Evolutionary conservation across 805 yeast genomes (phyloP).

Genomic region (Pichia californica): DNA sequence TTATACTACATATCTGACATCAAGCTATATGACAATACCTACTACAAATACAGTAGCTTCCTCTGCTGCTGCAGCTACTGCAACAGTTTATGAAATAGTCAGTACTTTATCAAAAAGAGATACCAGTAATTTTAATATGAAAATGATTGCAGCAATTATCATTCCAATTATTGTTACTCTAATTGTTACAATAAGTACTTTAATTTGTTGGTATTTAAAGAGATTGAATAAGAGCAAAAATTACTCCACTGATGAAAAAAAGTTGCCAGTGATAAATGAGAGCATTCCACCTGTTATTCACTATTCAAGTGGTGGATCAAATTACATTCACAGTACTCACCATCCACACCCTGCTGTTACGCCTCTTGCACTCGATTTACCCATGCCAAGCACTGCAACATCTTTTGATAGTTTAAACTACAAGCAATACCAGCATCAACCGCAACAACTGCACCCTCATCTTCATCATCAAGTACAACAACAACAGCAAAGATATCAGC

Average conservation of each 20-base stretch:
- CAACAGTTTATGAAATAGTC: background rate
- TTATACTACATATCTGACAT: no score
- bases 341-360: background rate
- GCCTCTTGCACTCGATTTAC: background rate
- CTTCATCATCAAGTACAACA: no score
- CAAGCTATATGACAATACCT: no score
- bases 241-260: background rate
- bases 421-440: no score
- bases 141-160: conserved; percentile 15
- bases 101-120: no score
- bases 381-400: conserved; percentile 1
- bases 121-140: background rate
- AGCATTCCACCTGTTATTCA: background rate
- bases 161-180: background rate
- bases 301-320: background rate
- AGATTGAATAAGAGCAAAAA: background rate
- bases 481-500: no score
- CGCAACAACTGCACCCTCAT: no score
- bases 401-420: no score
- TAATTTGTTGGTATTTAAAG: background rate
- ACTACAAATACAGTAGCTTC: background rate
- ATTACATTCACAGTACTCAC: background rate
- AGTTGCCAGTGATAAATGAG: background rate
- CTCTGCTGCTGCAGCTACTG: background rate
- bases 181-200: background rate